Conservation (phyloP, 345 rosid species). For the Noccaea caerulescens region DNA sequence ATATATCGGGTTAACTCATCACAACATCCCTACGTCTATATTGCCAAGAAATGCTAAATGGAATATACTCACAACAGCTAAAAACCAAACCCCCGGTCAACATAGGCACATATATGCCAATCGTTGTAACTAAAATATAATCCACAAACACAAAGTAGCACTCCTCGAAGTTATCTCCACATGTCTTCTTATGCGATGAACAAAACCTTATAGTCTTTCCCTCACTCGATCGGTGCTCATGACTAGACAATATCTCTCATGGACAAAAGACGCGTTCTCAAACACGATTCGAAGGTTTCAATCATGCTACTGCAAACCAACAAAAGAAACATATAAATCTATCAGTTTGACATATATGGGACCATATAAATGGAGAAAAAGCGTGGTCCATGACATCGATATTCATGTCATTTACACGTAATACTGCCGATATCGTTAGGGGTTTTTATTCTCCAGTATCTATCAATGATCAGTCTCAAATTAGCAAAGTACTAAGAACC, state of each 20-base stretch:
- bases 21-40: not conserved
- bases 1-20: slow-evolving; percentile 4
- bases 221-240: slow-evolving; percentile 36
- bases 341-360: slow-evolving; percentile 42
- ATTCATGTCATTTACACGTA: slow-evolving; percentile 47
- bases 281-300: slow-evolving; percentile 43
- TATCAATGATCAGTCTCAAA: slow-evolving; percentile 41
- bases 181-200: slow-evolving; percentile 35
- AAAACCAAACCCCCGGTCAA: slow-evolving; percentile 37
- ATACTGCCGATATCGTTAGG: slow-evolving; percentile 25
- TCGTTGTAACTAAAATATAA: slow-evolving; percentile 15
- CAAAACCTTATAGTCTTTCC: slow-evolving; percentile 23
- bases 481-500: slow-evolving; percentile 45
- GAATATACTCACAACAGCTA: slow-evolving; percentile 26
- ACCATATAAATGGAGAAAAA: slow-evolving; percentile 35
- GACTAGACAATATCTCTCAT: slow-evolving; percentile 38
- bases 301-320: slow-evolving; percentile 37
- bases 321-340: slow-evolving; percentile 41
- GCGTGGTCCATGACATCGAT: slow-evolving; percentile 44
- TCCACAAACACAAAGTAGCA: slow-evolving; percentile 38
- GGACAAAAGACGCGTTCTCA: slow-evolving; percentile 39
- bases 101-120: slow-evolving; percentile 20
- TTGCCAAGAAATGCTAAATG: slow-evolving; percentile 20
- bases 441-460: slow-evolving; percentile 24
- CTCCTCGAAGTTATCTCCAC: slow-evolving; percentile 32